phyloP scores from a whole-genome alignment of 495 filamentous ascomycete species.

The Thermochaetoides thermophila region DNA sequence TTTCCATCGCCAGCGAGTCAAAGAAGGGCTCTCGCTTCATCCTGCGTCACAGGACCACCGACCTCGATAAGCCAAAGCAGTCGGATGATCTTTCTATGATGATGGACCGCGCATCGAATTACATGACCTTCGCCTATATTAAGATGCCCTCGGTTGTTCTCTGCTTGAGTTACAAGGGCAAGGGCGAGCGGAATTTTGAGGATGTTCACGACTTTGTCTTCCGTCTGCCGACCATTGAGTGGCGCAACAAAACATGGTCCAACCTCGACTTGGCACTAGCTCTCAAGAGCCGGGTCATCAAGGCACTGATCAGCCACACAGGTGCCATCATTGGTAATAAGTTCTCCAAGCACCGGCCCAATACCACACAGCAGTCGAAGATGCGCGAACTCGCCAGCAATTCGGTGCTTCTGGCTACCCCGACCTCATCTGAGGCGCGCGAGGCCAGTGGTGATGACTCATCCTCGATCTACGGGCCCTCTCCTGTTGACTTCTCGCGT shows the following conservation, averaged over 20 bases:
- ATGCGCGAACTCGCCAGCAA: constrained; percentile 64
- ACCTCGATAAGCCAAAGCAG: constrained; percentile 32
- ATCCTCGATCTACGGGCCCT: constrained; percentile 29
- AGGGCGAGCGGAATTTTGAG: constrained; percentile 83
- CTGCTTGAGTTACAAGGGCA: constrained; percentile 93
- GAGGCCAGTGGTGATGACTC: constrained; percentile 38
- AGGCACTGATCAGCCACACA: constrained; percentile 85
- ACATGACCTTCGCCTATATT: constrained; percentile 93
- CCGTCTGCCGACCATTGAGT: constrained; percentile 85
- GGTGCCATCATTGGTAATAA: constrained; percentile 97
- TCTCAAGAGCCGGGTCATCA: constrained; percentile 86
- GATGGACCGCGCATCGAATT: constrained; percentile 88
- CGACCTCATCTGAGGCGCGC: constrained; percentile 18
- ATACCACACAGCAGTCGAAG: constrained; percentile 59
- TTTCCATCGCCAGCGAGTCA: constrained; percentile 27
- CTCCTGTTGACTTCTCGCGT: constrained; percentile 35
- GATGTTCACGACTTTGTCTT: constrained; percentile 97
- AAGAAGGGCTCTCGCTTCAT: constrained; percentile 37
- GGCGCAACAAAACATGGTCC: constrained; percentile 97
- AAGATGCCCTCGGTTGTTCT: constrained; percentile 89
- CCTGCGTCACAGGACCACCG: constrained; percentile 22
- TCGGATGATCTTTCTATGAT: constrained; percentile 96
- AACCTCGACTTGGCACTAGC: constrained; percentile 87
- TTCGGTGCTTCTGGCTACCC: constrained; percentile 35
- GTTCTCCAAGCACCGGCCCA: constrained; percentile 72